Percentiles rank a stretch among this genome's conserved stretches.
Evolutionary conservation across 2,329 filamentous ascomycete genomes (phyloP).

Genomic region (Apiospora sp.): DNA sequence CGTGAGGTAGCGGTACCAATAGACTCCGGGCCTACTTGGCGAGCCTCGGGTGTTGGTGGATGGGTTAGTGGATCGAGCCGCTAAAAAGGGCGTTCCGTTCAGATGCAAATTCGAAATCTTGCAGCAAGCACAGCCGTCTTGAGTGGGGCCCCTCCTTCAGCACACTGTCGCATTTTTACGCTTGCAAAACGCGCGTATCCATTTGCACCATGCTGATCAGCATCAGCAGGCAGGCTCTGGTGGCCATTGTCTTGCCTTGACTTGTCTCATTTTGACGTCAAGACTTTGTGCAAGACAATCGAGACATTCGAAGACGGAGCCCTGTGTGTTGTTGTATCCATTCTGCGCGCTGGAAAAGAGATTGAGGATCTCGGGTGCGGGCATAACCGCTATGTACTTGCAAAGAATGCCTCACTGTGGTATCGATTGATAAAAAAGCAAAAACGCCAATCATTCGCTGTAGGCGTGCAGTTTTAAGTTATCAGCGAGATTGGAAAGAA

Average conservation of each 20-base stretch:
- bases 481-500: background rate
- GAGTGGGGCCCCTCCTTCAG: background rate
- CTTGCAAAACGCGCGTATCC: conserved; percentile 10
- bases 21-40: background rate
- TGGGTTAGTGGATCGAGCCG: background rate
- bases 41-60: conserved; percentile 5
- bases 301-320: background rate
- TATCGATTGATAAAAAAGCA: no score
- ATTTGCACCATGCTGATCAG: background rate
- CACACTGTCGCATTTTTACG: background rate
- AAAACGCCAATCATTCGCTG: no score
- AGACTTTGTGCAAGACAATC: background rate
- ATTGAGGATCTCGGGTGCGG: background rate
- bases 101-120: conserved; percentile 1
- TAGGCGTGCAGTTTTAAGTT: background rate
- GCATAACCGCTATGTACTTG: background rate
- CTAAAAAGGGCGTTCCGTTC: background rate
- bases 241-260: background rate
- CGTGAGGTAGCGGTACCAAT: background rate
- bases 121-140: conserved; percentile 15
- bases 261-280: conserved; percentile 13
- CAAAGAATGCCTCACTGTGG: no score
- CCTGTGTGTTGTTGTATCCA: background rate
- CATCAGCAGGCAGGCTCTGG: background rate
- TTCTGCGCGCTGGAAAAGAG: background rate